Evolutionary conservation across 768 basidiomycete genomes (phyloP), one percentile per base, ranked within the genome.

Genomic region (Termitomyces sp.): DNA sequence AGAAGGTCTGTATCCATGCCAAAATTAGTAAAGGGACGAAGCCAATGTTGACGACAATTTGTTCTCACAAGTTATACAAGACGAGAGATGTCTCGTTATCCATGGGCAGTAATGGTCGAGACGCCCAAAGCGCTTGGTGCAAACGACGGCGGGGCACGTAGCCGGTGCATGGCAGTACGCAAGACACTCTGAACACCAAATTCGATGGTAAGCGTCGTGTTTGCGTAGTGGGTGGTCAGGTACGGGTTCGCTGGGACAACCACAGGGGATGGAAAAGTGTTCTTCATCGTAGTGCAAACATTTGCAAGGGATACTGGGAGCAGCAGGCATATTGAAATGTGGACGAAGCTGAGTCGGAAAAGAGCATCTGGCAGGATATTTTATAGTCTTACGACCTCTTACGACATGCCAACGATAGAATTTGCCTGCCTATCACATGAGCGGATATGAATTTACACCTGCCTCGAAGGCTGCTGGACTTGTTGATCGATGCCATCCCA

Each of bases 181-280:
- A n/a, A 65, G 59, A 58, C 73, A 74, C 23, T 60, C 56, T 21
- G 70, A 65, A 60, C 72, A 75, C 71, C 71, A 73, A 29, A 61
- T 48, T 35, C 66, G 59, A 55, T 73, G 72, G 54, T 68, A 72
- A 34, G 71, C 71, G 59, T 73, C 71, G 51, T 69, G 65, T 38
- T 32, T 37, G 52, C 66, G 55, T 67, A 73, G 65, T 34, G 69
- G 69, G 51, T 73, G 69, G 35, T 61, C 54, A n/a, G 64, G 61
- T 11, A 56, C 52, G 27, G 59, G 63, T 52, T 67, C 63, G 57
- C 72, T 73, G 31, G 65, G 65, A 52, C 73, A 75, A 7, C 71
- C 71, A 58, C 73, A 73, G 44, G 72, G 69, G n/a, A 69, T 60
- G 44, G 68, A 63, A 54, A 63, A 71, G 55, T 74, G 73, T 19